Evolutionary conservation across 495 filamentous ascomycete genomes (phyloP).

Genomic region (Penicillium herquei): DNA sequence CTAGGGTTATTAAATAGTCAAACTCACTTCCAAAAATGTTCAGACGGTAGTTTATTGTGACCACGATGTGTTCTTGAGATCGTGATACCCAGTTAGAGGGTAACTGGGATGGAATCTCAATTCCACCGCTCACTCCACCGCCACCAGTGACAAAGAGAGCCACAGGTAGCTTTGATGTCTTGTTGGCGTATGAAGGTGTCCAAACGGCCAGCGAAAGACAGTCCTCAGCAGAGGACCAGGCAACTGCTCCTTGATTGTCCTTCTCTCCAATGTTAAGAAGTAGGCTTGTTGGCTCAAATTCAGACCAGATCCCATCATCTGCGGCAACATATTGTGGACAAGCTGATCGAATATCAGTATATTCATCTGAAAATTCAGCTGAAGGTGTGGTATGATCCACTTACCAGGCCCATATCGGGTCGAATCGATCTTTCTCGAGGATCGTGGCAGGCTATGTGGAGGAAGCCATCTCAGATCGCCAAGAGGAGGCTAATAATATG

Average conservation of each 20-base stretch:
- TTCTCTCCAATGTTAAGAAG: constrained; percentile 10
- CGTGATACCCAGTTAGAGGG: constrained; percentile 44
- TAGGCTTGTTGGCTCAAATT: constrained; percentile 8
- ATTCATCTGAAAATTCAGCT: neutral
- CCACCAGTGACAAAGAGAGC: constrained; percentile 18
- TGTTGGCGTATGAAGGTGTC: constrained; percentile 11
- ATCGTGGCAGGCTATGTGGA: constrained; percentile 2
- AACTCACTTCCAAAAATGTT: constrained; percentile 21
- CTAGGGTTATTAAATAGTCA: neutral
- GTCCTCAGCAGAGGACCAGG: constrained; percentile 20
- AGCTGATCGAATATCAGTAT: neutral
- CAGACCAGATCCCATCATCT: constrained; percentile 10
- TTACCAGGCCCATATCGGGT: constrained; percentile 10
- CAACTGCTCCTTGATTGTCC: constrained; percentile 9
- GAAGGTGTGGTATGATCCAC: neutral
- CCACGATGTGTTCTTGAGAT: constrained; percentile 51
- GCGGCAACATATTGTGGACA: constrained; percentile 13
- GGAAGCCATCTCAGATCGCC: constrained; percentile 10
- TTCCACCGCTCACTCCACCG: constrained; percentile 28
- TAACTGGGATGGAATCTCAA: constrained; percentile 45
- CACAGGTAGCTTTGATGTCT: constrained; percentile 12
- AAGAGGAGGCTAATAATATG: too few relatives aligned
- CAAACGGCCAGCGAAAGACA: constrained; percentile 19
- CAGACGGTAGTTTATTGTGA: constrained; percentile 44
- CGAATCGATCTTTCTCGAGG: constrained; percentile 5